Evolutionary conservation across 345 rosid genomes (phyloP), one percentile per base, ranked within the genome.

Genomic region (Conringia planisiliqua): DNA sequence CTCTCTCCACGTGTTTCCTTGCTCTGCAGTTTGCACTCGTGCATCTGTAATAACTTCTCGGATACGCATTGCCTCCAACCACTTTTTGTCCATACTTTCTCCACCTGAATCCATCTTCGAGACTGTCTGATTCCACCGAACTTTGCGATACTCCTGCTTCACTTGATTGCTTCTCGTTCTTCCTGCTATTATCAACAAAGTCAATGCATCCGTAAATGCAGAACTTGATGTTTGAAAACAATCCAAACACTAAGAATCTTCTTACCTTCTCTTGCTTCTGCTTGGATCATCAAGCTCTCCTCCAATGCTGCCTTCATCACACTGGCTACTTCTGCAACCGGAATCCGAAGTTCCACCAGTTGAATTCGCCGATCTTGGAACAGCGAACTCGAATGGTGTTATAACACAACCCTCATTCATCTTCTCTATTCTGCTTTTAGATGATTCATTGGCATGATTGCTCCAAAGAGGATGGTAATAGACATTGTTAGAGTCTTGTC

Each of bases 31-130:
- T 89, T 1, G 63, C 70, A 72, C 88, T 86, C 1, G 98, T 92
- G 60, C 99, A 96, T 72, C 98, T 82, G 66, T 92, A 96, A 81
- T 96, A 96, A 80, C 98, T 92, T 78, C 99, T 90, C 20, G 99
- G 99, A 85, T 87, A 86, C n/a, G 90, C 85, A 70, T 90, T 96
- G 75, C 98, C 98, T 82, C 89, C 94, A 55, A 96, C 99, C 61
- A 86, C 91, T 77, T 96, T 96, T 79, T 92, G 98, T 68, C 99
- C 99, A 11, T 96, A 96, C 68, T 96, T 96, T 77, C 99, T 88
- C 99, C 99, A 96, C 55, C 92, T 91, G 79, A 96, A 96, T 33
- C 99, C 98, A 66, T 96, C 99, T 10, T 90, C 91, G 27, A 84
- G 68, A 40, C 85, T 83, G 68, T 92, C 97, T n/a, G 90, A 66